A percentile compares a stretch with the other conserved stretches of the same genome.
Evolutionary conservation across 2,329 filamentous ascomycete species (phyloP).

Genomic region (Ophiostoma piceae): DNA sequence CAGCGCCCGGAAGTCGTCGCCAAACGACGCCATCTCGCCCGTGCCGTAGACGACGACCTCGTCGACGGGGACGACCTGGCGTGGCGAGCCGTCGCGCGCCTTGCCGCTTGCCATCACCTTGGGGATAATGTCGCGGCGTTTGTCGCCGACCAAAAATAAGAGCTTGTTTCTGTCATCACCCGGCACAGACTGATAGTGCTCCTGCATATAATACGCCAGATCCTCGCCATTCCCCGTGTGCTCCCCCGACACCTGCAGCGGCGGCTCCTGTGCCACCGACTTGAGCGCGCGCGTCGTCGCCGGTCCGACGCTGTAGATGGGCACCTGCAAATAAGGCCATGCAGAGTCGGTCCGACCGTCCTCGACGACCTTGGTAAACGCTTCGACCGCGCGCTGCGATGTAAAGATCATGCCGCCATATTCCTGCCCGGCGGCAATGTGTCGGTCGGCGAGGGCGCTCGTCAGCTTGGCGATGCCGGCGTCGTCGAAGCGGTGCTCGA

Average conservation of each 20-base stretch:
- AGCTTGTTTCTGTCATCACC: slow-evolving; percentile 39
- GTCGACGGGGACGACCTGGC: slow-evolving; percentile 46
- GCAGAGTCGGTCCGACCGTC: slow-evolving; percentile 37
- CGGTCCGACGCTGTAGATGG: slow-evolving; percentile 73
- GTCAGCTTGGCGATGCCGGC: slow-evolving; percentile 52
- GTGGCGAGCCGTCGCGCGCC: slow-evolving; percentile 34
- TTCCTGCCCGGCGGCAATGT: slow-evolving; percentile 35
- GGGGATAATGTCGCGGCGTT: slow-evolving; percentile 84
- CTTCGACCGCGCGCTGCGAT: slow-evolving; percentile 77
- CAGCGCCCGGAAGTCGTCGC: slow-evolving; percentile 54
- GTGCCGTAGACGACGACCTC: slow-evolving; percentile 87
- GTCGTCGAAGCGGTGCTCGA: slow-evolving; percentile 64
- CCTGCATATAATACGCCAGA: slow-evolving; percentile 70
- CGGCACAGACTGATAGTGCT: slow-evolving; percentile 56
- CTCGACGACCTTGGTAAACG: slow-evolving; percentile 59
- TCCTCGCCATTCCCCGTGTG: slow-evolving; percentile 81
- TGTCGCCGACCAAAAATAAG: slow-evolving; percentile 85
- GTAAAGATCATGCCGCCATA: slow-evolving; percentile 82
- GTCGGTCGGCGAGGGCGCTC: slow-evolving; percentile 42
- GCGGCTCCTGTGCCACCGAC: slow-evolving; percentile 47
- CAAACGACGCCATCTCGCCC: slow-evolving; percentile 73
- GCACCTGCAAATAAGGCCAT: slow-evolving; percentile 54
- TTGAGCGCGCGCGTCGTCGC: slow-evolving; percentile 71
- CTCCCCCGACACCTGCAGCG: slow-evolving; percentile 65
- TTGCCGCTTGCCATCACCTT: slow-evolving; percentile 59